Conservation (phyloP, 768 basidiomycete genomes). For the Udeniomyces megalosporus region DNA sequence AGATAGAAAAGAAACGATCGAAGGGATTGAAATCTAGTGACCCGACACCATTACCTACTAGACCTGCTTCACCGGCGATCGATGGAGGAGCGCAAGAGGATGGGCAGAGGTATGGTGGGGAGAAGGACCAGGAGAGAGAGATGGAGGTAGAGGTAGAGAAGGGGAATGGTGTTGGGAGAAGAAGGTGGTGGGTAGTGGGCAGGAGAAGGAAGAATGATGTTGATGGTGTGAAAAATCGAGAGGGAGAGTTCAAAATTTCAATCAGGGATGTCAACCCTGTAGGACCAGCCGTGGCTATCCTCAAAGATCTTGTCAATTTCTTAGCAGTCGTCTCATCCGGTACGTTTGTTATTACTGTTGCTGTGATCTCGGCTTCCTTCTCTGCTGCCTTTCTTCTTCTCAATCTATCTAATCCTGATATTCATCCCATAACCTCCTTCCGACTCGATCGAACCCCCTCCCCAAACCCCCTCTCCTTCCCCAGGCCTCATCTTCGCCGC, state of each 20-base stretch:
- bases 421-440: too few relatives aligned
- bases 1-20: slow-evolving; percentile 20
- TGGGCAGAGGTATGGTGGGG: background rate
- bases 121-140: slow-evolving; percentile 4
- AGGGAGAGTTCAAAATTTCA: slow-evolving; percentile 38
- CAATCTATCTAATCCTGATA: too few relatives aligned
- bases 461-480: too few relatives aligned
- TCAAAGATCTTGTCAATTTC: slow-evolving; percentile 51
- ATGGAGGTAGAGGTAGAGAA: slow-evolving; percentile 19
- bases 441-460: too few relatives aligned
- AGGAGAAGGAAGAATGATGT: background rate
- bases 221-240: background rate
- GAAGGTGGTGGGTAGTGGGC: slow-evolving; percentile 18
- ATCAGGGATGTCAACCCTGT: slow-evolving; percentile 61
- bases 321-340: slow-evolving; percentile 50
- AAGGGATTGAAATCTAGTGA: slow-evolving; percentile 19
- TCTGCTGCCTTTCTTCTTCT: background rate
- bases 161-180: slow-evolving; percentile 7
- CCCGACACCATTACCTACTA: slow-evolving; percentile 20
- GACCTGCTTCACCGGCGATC: slow-evolving; percentile 11
- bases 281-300: slow-evolving; percentile 42
- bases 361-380: too few relatives aligned
- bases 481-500: slow-evolving; percentile 56
- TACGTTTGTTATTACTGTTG: slow-evolving; percentile 24
- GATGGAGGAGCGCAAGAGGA: background rate